A percentile compares a stretch with the other conserved stretches of the same genome.
phyloP scores from a whole-genome alignment of 768 basidiomycete species.

The Termitomyces sp. region DNA sequence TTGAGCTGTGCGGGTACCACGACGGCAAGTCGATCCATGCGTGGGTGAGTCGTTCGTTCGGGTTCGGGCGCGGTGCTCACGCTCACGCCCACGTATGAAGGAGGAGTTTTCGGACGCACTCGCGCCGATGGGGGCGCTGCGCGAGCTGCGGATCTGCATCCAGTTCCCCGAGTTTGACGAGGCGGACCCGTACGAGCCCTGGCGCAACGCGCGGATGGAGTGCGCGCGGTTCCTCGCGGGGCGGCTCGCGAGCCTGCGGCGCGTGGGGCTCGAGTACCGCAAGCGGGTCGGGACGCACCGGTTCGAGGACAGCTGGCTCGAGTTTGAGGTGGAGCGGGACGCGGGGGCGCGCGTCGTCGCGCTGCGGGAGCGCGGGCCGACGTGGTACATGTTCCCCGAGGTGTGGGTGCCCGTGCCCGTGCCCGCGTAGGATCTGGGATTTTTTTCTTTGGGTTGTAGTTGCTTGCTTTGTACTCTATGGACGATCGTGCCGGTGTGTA shows the following conservation, averaged over 20 bases:
- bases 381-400: conserved; percentile 39
- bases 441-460: too few species aligned
- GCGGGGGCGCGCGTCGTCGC: conserved; percentile 10
- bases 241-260: conserved; percentile 22
- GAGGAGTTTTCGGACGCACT: conserved; percentile 29
- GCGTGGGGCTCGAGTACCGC: conserved; percentile 36
- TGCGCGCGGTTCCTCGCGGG: conserved; percentile 31
- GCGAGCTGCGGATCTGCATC: conserved; percentile 28
- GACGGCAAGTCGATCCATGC: conserved; percentile 32
- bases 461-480: too few species aligned
- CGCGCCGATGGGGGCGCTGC: conserved; percentile 16
- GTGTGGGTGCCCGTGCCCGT: conserved; percentile 25
- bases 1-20: conserved; percentile 37
- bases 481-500: too few species aligned
- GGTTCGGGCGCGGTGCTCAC: neutral
- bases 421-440: too few species aligned
- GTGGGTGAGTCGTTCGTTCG: conserved; percentile 26
- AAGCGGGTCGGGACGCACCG: conserved; percentile 32
- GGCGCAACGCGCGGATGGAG: conserved; percentile 25
- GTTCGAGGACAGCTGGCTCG: conserved; percentile 38
- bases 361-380: conserved; percentile 24
- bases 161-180: conserved; percentile 34
- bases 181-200: conserved; percentile 23
- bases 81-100: conserved; percentile 14
- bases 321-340: conserved; percentile 28